phyloP scores from a whole-genome alignment of 2,329 filamentous ascomycete genomes.

The Albifimbria verrucaria region DNA sequence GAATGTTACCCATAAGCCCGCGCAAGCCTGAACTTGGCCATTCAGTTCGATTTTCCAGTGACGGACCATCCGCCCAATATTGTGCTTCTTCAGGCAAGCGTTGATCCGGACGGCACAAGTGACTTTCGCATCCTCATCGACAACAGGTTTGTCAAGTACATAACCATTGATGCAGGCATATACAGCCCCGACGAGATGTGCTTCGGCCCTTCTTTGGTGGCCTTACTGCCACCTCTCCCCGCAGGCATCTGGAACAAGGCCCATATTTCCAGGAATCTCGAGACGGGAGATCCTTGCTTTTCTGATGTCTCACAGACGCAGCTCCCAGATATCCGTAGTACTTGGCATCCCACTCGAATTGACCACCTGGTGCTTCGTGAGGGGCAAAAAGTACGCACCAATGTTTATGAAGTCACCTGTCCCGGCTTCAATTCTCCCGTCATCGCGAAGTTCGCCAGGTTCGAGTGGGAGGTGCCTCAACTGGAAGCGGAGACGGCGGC shows the following conservation, averaged over 20 bases:
- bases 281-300: conserved; percentile 23
- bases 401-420: conserved; percentile 21
- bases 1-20: too few species aligned
- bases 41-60: not conserved
- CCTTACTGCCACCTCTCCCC: conserved; percentile 32
- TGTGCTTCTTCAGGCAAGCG: conserved; percentile 19
- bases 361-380: conserved; percentile 30
- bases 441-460: conserved; percentile 23
- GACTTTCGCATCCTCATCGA: conserved; percentile 36
- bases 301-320: conserved; percentile 15
- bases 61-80: conserved; percentile 10
- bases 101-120: conserved; percentile 24
- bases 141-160: conserved; percentile 34
- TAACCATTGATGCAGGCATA: conserved; percentile 32
- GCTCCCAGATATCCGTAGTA: conserved; percentile 26
- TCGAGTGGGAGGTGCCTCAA: conserved; percentile 25
- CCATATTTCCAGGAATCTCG: conserved; percentile 23
- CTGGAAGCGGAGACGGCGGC: conserved; percentile 27
- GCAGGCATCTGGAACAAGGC: conserved; percentile 37
- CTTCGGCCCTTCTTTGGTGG: conserved; percentile 27
- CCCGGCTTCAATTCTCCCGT: conserved; percentile 17
- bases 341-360: conserved; percentile 30
- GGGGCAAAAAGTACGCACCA: conserved; percentile 19
- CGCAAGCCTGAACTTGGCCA: not conserved
- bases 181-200: conserved; percentile 27